These are phyloP conservation scores for Camellia oleifera DNA, from an alignment of 179 eudicot genomes.

Conservation along the genomic window DNA sequence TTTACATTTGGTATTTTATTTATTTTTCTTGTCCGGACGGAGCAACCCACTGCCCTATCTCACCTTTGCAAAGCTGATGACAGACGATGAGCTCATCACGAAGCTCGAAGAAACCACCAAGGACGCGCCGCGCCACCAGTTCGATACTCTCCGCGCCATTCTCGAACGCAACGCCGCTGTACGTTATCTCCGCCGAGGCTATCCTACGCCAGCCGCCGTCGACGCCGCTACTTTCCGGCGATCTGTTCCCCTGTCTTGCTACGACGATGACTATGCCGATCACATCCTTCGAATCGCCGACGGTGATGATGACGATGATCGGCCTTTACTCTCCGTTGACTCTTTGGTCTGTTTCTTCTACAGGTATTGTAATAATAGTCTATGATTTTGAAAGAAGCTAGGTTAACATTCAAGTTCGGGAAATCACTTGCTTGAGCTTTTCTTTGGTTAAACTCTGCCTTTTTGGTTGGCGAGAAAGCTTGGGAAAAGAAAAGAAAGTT, in stretches of 20 bases:
- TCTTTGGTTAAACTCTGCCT: neutral
- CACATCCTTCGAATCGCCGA: conserved; percentile 29
- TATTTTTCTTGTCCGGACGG: neutral
- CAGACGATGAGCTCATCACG: conserved; percentile 31
- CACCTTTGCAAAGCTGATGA: neutral
- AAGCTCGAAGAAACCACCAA: conserved; percentile 28
- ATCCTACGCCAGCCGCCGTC: conserved; percentile 4
- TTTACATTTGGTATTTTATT: too few relatives aligned
- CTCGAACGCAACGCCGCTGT: conserved; percentile 29
- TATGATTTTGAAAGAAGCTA: neutral
- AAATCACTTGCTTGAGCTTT: neutral
- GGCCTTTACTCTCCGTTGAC: conserved; percentile 32
- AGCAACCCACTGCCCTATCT: neutral
- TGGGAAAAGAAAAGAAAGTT: neutral
- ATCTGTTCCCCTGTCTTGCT: conserved; percentile 33
- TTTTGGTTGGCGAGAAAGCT: neutral
- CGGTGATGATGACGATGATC: conserved; percentile 14
- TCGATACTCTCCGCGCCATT: conserved; percentile 26
- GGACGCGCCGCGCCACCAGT: conserved; percentile 35
- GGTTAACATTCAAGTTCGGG: neutral
- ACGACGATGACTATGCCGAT: conserved; percentile 37
- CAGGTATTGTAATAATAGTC: conserved; percentile 18
- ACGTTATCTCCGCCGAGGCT: conserved; percentile 28
- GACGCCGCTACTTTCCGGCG: conserved; percentile 30
- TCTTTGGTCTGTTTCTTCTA: conserved; percentile 40